Evolutionary conservation across 164 flowering plant genomes (phyloP).

Genomic region (Taxillus chinensis): DNA sequence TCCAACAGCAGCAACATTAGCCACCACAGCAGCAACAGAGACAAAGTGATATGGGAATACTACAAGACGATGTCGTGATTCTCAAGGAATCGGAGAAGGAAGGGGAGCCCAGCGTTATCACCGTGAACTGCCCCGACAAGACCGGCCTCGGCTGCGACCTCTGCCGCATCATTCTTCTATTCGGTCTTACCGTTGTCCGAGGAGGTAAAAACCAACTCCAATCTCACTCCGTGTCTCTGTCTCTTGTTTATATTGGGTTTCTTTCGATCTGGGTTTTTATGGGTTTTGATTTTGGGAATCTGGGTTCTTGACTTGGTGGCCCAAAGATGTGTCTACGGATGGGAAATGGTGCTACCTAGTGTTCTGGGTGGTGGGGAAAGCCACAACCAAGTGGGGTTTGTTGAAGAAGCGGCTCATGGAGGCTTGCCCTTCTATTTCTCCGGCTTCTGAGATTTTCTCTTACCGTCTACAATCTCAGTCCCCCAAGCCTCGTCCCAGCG

Average conservation of each 20-base stretch:
- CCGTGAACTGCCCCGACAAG: constrained; percentile 66
- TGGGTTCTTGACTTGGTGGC: constrained; percentile 5
- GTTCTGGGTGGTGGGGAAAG: constrained; percentile 36
- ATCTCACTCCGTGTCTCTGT: background rate
- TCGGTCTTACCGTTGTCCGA: constrained; percentile 50
- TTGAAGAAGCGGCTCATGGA: constrained; percentile 51
- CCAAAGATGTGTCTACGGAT: constrained; percentile 59
- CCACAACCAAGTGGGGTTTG: constrained; percentile 43
- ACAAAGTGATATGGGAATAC: constrained; percentile 32
- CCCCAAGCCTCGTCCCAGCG: constrained; percentile 45
- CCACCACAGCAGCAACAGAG: no score
- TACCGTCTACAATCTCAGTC: constrained; percentile 27
- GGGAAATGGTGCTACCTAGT: constrained; percentile 78
- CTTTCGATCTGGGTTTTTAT: background rate
- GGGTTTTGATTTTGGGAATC: constrained; percentile 3
- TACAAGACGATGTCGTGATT: constrained; percentile 48
- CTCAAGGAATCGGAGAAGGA: constrained; percentile 43
- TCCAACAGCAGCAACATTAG: no score
- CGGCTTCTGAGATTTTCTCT: constrained; percentile 41
- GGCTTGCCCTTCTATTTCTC: constrained; percentile 52
- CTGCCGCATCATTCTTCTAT: constrained; percentile 50
- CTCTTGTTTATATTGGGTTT: background rate
- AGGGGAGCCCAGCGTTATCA: constrained; percentile 50
- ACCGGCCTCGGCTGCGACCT: constrained; percentile 65
- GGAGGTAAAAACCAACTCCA: constrained; percentile 27